phyloP scores from a whole-genome alignment of 2,329 filamentous ascomycete genomes.

The Tolypocladium cylindrosporum region DNA sequence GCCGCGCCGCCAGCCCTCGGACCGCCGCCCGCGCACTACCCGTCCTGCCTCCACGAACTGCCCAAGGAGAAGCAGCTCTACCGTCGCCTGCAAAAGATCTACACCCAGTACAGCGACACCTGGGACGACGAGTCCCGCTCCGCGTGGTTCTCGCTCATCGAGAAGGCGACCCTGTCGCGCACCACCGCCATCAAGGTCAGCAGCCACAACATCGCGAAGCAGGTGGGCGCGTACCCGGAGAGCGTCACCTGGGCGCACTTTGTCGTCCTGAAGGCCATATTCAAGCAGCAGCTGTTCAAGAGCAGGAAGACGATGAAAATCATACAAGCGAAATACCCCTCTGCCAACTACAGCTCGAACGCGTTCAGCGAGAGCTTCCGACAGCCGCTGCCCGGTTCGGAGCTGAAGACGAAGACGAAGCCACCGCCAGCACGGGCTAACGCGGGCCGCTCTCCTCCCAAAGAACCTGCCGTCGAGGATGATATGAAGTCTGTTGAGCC shows the following conservation, averaged over 20 bases:
- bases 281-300: conserved; percentile 1
- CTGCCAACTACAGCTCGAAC: neutral
- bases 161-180: conserved; percentile 1
- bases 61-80: conserved; percentile 1
- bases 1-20: neutral
- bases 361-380: neutral
- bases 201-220: conserved; percentile 1
- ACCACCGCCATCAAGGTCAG: conserved; percentile 4
- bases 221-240: neutral
- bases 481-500: neutral
- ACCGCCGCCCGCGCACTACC: neutral
- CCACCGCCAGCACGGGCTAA: neutral
- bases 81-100: neutral
- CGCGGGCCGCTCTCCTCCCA: neutral
- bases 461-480: neutral
- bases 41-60: neutral
- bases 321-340: conserved; percentile 1
- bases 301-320: conserved; percentile 1
- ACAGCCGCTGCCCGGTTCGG: neutral
- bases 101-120: neutral
- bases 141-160: conserved; percentile 3
- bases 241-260: conserved; percentile 6
- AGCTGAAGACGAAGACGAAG: neutral
- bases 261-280: conserved; percentile 2
- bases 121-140: conserved; percentile 3